Base-by-base conservation (phyloP, 352 stramenopile genomes). In the Thraustochytrium striatum region DNA sequence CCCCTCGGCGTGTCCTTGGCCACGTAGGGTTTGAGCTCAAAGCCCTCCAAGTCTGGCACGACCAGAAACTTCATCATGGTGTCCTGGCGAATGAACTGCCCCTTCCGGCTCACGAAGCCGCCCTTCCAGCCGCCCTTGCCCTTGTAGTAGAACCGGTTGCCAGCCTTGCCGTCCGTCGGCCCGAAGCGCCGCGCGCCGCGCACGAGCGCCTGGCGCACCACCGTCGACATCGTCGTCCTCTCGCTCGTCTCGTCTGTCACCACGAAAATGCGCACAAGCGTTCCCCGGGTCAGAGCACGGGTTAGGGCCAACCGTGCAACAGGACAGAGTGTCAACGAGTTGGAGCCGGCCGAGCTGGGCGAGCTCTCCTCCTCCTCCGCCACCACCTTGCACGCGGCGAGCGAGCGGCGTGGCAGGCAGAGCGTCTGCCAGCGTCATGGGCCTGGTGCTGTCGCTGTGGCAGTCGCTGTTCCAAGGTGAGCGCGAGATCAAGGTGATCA, bases 11-110 rank as follows among this genome's bases (percentile, higher is more conserved):
- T 75, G 21, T 52, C 55, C 19, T 80, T 53, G 38, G 70, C 44
- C 8, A 80, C 70, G 47, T 80, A 80, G 30, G 70, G 59, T 7
- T 32, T 80, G 38, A 80, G 47, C 70, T 80, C 59, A 30, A 79
- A 80, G 30, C 32, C 44, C 16, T 57, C 43, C 25, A 80, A 57
- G 47, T 80, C 70, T 13, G 70, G 70, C 25, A 69, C n/a, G 30
- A 59, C 25, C n/a, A 80, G 28, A n/a, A 59, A 80, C 70, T 73
- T 70, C 61, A 80, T 81, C 47, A 79, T 80, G 55, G 70, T 35
- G 53, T 80, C 38, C 13, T 78, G 30, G 32, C 58, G 47, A 35
- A 55, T 13, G 44, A 78, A 80, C 25, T 50, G 11, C 0, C 70
- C 70, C n/a, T 80, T 28, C 3, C 19, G 28, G 3, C 21, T 57